Evolutionary conservation across 2,329 filamentous ascomycete genomes (phyloP), one percentile per base, ranked within the genome.

Genomic region (Aspergillus sp.): DNA sequence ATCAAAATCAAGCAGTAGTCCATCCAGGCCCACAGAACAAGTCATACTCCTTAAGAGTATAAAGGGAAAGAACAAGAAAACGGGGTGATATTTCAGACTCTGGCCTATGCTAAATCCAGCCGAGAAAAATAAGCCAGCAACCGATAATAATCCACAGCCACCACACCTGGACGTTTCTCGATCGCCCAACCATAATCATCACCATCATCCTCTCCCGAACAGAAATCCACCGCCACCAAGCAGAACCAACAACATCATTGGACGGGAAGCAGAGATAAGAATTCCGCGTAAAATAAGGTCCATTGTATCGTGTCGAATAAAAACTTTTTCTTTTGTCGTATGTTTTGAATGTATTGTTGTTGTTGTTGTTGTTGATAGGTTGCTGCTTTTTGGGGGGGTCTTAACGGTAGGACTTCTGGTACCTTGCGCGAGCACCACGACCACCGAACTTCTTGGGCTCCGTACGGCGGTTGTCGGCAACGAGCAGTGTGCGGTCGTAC

Each of bases 371-470:
- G 19, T 19, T 19, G 19, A 19, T 2, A 19, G 19, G 19, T 19
- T 19, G 19, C 19, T 19, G 19, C 19, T 19, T 19, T 19, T 19
- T 19, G 1, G 1, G 19, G 19, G 19, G 19, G 2, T 19, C 19
- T 88, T 91, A 95, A 90, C 90, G 88, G 85, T 96, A 95, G 64
- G 90, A 95, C 81, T 96, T 96, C 81, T 97, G 91, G 90, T 88
- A 97, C 73, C 90, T 86, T 70, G 91, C 80, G 72, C 91, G 86
- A 72, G 93, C 91, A 83, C 91, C 91, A 66, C 82, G 86, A 87
- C 74, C 74, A 67, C 75, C 76, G 69, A 78, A 78, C 82, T 96
- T 96, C 90, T 97, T 97, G 78, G 91, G 91, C 83, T 98, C 93
- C 76, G 88, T 93, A 67, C 93, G 88, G 75, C 93, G 86, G 86